These are phyloP conservation scores for Solanum medicagineum DNA, from an alignment of 257 asterid species.

Conservation along the genomic window DNA sequence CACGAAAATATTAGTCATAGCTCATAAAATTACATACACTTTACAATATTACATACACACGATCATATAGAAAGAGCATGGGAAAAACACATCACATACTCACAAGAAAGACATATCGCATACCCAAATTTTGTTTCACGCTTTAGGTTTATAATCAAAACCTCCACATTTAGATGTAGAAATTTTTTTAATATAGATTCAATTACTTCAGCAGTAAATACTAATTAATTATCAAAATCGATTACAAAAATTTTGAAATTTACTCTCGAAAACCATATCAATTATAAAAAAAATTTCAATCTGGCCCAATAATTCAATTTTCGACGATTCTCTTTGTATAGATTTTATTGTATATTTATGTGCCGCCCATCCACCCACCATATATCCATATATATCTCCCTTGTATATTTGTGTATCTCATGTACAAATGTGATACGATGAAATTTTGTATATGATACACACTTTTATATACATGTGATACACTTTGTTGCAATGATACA, in stretches of 20 bases:
- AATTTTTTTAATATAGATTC: too few species aligned
- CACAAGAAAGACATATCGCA: background rate
- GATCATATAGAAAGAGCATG: background rate
- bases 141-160: background rate
- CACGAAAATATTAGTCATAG: background rate
- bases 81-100: background rate
- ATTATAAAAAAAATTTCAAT: background rate
- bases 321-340: background rate
- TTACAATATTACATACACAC: background rate
- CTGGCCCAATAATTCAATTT: background rate
- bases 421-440: background rate
- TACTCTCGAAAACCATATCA: too few species aligned
- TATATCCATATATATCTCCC: background rate
- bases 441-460: background rate
- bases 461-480: background rate
- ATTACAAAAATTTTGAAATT: too few species aligned
- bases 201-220: too few species aligned
- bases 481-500: background rate
- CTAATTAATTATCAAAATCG: too few species aligned
- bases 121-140: too few species aligned
- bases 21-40: background rate
- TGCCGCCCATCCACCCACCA: too few species aligned
- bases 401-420: background rate
- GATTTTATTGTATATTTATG: background rate
- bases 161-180: too few species aligned